A percentile compares a stretch with the other conserved stretches of the same genome.
Conservation (phyloP, 306 rosid species). For the Mucuna pruriens region DNA sequence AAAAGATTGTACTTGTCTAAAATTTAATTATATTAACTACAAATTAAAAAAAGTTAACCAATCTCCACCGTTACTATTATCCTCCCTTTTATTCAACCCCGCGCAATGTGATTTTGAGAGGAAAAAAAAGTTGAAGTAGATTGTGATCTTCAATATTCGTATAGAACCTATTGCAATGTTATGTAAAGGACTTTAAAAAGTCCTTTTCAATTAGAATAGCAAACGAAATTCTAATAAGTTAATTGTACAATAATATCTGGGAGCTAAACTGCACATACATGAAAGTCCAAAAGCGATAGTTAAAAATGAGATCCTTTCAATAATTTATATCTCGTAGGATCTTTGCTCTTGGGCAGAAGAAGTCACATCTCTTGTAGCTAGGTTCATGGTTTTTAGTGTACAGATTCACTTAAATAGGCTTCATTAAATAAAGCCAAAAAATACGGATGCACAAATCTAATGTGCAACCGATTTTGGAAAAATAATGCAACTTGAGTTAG, state of each 20-base stretch:
- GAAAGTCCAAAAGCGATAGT: neutral
- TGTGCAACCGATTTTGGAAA: constrained; percentile 22
- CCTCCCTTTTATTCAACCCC: too few species aligned
- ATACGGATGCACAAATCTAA: constrained; percentile 29
- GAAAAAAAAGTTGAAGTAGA: too few species aligned
- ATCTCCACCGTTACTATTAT: too few species aligned
- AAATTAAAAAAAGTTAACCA: too few species aligned
- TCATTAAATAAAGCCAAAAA: constrained; percentile 26
- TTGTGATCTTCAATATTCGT: too few species aligned
- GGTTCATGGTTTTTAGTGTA: constrained; percentile 36
- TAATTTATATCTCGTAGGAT: neutral
- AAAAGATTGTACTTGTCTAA: too few species aligned
- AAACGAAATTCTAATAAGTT: neutral
- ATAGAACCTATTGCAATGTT: too few species aligned
- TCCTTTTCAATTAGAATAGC: too few species aligned
- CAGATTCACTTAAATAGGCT: constrained; percentile 6
- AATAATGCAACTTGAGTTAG: constrained; percentile 32
- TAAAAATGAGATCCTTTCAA: neutral
- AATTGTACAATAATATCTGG: neutral
- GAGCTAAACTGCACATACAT: neutral
- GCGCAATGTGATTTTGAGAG: too few species aligned
- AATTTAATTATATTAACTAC: too few species aligned
- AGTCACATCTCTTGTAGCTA: constrained; percentile 26
- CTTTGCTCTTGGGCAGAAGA: constrained; percentile 24
- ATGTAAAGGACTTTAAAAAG: neutral